Percentiles rank a stretch among this genome's conserved stretches.
These are phyloP conservation scores for Diaporthe sp. DNA, from an alignment of 2,329 filamentous ascomycete genomes.

Conservation along the genomic window DNA sequence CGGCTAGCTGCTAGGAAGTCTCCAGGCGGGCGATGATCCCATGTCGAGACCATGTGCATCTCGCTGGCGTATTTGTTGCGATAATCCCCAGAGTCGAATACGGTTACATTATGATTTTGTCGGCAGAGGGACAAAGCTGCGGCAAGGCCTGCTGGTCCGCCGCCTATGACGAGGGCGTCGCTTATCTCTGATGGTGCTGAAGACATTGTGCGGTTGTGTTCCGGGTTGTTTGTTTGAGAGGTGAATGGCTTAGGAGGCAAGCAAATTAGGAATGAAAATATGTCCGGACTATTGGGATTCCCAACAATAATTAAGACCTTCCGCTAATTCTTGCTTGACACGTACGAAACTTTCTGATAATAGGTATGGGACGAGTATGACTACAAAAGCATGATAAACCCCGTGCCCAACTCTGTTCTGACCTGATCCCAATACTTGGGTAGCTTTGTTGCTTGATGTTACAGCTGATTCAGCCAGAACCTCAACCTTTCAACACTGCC, in stretches of 20 bases:
- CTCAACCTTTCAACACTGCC: background rate
- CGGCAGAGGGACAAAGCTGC: background rate
- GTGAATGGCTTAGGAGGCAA: too few species aligned
- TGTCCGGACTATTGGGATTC: background rate
- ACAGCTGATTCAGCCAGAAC: background rate
- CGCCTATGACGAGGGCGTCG: background rate
- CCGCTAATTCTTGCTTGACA: background rate
- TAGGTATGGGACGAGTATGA: background rate
- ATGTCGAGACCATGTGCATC: slow-evolving; percentile 5
- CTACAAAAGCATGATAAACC: background rate
- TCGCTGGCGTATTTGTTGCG: slow-evolving; percentile 1
- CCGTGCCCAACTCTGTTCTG: background rate
- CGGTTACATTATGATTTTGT: background rate
- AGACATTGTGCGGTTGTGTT: background rate
- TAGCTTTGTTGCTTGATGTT: background rate
- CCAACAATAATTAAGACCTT: background rate
- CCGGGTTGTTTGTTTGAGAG: too few species aligned
- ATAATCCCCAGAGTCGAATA: background rate
- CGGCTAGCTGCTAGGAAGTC: background rate
- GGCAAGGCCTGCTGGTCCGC: background rate
- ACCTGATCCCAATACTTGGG: background rate
- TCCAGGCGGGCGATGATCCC: background rate
- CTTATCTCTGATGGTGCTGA: background rate
- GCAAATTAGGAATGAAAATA: background rate
- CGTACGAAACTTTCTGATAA: background rate